Evolutionary conservation across 2,329 filamentous ascomycete species (phyloP).

Genomic region (Helminthosporium solani): DNA sequence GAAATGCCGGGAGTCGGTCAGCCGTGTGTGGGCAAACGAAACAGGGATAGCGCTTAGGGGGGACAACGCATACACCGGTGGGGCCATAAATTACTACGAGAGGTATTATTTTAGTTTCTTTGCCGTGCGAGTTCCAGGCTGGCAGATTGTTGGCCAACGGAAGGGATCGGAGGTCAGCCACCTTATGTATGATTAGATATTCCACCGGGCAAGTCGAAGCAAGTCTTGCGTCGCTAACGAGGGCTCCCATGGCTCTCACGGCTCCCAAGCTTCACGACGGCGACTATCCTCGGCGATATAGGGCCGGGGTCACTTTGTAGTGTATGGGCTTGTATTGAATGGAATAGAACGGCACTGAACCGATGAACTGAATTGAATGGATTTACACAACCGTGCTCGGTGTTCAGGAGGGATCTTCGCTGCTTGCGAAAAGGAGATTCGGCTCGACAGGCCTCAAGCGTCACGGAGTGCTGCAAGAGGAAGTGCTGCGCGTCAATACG

Average conservation of each 20-base stretch:
- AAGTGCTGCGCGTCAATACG: too few species aligned
- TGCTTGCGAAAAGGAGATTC: conserved; percentile 16
- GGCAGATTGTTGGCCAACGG: conserved; percentile 39
- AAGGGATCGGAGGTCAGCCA: conserved; percentile 30
- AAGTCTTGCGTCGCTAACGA: conserved; percentile 21
- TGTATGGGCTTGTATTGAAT: too few species aligned
- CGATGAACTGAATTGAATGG: too few species aligned
- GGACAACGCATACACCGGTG: conserved; percentile 43
- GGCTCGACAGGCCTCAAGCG: conserved; percentile 25
- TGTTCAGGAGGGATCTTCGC: conserved; percentile 33
- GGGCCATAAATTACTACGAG: too few species aligned
- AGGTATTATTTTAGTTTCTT: too few species aligned
- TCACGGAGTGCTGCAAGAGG: conserved; percentile 6
- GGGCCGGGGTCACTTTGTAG: conserved; percentile 2
- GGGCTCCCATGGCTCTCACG: too few species aligned
- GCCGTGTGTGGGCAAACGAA: conserved; percentile 24
- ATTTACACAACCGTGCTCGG: conserved; percentile 16
- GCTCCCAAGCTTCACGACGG: conserved; percentile 17
- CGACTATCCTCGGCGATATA: conserved; percentile 28
- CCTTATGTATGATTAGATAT: conserved; percentile 42
- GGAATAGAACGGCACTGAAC: too few species aligned
- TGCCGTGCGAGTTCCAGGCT: conserved; percentile 23
- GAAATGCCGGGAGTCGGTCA: conserved; percentile 35
- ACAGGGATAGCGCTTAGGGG: conserved; percentile 24
- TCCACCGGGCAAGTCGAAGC: conserved; percentile 18